These are phyloP conservation scores for Erysimum cheiri DNA, from an alignment of 441 rosid species.

Conservation along the genomic window DNA sequence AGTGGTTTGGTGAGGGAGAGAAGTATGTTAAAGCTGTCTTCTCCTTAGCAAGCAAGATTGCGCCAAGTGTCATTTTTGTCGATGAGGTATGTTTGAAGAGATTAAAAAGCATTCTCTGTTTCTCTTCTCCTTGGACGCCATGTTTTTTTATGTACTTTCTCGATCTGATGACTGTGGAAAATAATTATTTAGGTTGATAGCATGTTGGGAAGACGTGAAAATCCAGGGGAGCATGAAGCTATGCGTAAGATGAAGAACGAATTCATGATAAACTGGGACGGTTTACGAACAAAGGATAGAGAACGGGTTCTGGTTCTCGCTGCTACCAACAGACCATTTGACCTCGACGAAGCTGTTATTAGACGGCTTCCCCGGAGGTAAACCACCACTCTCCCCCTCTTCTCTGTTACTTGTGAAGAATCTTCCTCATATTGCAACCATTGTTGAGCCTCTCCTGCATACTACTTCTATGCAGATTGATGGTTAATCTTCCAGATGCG, in stretches of 20 bases:
- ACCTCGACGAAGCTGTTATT: constrained; percentile 98
- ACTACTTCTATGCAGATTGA: constrained; percentile 65
- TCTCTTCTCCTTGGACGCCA: not conserved
- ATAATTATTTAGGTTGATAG: constrained; percentile 82
- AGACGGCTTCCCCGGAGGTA: constrained; percentile 99
- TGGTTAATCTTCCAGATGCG: constrained; percentile 97
- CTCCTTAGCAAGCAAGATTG: constrained; percentile 98
- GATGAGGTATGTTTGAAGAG: constrained; percentile 78
- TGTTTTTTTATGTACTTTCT: not conserved
- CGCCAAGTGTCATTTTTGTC: constrained; percentile 94
- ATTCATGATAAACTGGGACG: constrained; percentile 99
- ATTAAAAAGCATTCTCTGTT: constrained; percentile 7
- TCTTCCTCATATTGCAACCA: not conserved
- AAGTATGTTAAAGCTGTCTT: constrained; percentile 98
- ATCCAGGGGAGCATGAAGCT: constrained; percentile 99
- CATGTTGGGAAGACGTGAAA: constrained; percentile 98
- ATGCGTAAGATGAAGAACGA: constrained; percentile 99
- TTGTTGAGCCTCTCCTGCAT: constrained; percentile 4
- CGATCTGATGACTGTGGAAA: constrained; percentile 16
- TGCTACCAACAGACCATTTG: constrained; percentile 98
- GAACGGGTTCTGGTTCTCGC: constrained; percentile 97
- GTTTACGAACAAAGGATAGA: constrained; percentile 91
- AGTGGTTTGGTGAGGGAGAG: constrained; percentile 99
- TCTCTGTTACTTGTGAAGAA: not conserved
- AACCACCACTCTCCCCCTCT: not conserved